Conservation (phyloP, 441 rosid genomes). For the Daphne laureola region DNA sequence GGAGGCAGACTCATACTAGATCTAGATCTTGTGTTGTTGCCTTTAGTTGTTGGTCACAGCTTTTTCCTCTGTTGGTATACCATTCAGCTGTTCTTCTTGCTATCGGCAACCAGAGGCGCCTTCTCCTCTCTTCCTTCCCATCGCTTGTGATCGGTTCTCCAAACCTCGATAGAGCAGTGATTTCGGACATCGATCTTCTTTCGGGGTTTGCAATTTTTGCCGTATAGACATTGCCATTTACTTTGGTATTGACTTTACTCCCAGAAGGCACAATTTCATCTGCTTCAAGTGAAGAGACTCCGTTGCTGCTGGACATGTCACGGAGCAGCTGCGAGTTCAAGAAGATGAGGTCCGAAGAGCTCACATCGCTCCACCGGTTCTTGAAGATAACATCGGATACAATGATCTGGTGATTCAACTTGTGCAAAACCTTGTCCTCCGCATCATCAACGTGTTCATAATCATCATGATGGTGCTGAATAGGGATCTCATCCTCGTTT, state of each 20-base stretch:
- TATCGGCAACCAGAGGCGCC: slow-evolving; percentile 75
- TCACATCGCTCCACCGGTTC: slow-evolving; percentile 86
- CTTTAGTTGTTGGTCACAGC: slow-evolving; percentile 23
- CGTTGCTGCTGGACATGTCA: slow-evolving; percentile 34
- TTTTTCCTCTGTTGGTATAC: slow-evolving; percentile 65
- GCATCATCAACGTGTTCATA: slow-evolving; percentile 7
- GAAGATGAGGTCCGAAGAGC: slow-evolving; percentile 73
- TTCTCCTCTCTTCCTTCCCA: slow-evolving; percentile 40
- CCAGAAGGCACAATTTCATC: slow-evolving; percentile 27
- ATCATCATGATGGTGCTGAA: slow-evolving; percentile 11
- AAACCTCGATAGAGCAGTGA: slow-evolving; percentile 52
- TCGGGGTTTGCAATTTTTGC: slow-evolving; percentile 27
- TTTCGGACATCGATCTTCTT: slow-evolving; percentile 80
- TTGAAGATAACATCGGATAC: slow-evolving; percentile 57
- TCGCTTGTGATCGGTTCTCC: slow-evolving; percentile 21
- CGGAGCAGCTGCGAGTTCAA: slow-evolving; percentile 68
- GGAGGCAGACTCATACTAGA: slow-evolving; percentile 7
- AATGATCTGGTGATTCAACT: slow-evolving; percentile 58
- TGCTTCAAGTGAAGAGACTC: slow-evolving; percentile 32
- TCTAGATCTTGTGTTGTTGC: slow-evolving; percentile 23
- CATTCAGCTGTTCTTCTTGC: slow-evolving; percentile 69
- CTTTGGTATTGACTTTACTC: slow-evolving; percentile 25
- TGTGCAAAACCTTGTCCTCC: slow-evolving; percentile 33
- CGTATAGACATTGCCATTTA: background rate
- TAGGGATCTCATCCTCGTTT: slow-evolving; percentile 30